A percentile compares a stretch with the other conserved stretches of the same genome.
phyloP scores from a whole-genome alignment of 179 eudicot species.

The Vitellaria paradoxa region DNA sequence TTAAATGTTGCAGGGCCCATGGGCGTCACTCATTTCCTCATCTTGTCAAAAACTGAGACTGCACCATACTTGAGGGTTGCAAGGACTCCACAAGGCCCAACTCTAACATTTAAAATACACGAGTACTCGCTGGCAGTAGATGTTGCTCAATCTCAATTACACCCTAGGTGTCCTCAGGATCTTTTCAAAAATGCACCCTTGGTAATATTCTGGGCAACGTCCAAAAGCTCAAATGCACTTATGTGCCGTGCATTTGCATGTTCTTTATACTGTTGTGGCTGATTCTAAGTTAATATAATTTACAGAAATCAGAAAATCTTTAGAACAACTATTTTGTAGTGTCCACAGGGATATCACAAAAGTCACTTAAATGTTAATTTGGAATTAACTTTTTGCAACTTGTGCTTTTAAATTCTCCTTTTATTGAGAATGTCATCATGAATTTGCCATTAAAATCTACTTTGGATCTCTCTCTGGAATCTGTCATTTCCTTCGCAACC shows the following conservation, averaged over 20 bases:
- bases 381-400: too few relatives aligned
- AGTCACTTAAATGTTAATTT: too few relatives aligned
- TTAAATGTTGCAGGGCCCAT: constrained; percentile 91
- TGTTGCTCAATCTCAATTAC: constrained; percentile 70
- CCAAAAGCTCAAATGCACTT: neutral
- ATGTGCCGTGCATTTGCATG: neutral
- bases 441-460: neutral
- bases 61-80: constrained; percentile 85
- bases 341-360: neutral
- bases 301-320: neutral
- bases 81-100: constrained; percentile 93
- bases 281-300: neutral
- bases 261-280: neutral
- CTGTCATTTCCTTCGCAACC: constrained; percentile 3
- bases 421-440: too few relatives aligned
- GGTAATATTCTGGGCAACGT: constrained; percentile 39
- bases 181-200: constrained; percentile 77
- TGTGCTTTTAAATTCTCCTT: too few relatives aligned
- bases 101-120: constrained; percentile 76
- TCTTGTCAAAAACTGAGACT: constrained; percentile 66
- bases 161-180: constrained; percentile 86
- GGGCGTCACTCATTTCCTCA: constrained; percentile 95
- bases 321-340: neutral
- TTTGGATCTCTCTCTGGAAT: neutral
- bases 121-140: constrained; percentile 82